Conservation (phyloP, 129 eudicot genomes). For the Flaveria ramosissima region DNA sequence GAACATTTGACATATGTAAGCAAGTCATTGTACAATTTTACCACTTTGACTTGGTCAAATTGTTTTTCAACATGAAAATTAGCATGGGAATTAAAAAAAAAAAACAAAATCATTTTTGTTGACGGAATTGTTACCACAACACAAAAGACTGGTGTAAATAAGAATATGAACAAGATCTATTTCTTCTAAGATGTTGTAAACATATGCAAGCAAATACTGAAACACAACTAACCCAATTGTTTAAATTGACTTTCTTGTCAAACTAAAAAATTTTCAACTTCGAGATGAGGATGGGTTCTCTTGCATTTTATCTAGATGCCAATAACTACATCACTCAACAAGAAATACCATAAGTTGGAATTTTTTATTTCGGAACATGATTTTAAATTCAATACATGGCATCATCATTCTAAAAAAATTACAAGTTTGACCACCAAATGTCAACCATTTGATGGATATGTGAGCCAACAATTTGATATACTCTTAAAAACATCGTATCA, state of each 20-base stretch:
- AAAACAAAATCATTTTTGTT: neutral
- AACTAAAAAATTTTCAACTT: neutral
- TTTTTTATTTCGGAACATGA: neutral
- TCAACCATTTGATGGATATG: neutral
- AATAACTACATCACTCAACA: conserved; percentile 14
- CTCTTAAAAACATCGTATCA: neutral
- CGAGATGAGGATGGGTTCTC: conserved; percentile 1
- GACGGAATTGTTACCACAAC: neutral
- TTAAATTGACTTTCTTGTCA: neutral
- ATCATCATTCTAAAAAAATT: neutral
- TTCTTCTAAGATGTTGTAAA: too few species aligned
- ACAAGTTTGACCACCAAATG: too few species aligned
- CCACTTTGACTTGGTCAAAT: neutral
- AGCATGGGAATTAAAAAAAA: too few species aligned
- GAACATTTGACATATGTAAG: conserved; percentile 17
- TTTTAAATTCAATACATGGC: neutral
- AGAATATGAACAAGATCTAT: too few species aligned
- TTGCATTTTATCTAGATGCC: neutral
- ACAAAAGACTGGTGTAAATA: neutral
- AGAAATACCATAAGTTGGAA: neutral
- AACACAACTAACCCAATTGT: too few species aligned
- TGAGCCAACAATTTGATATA: conserved; percentile 20
- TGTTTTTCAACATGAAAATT: neutral
- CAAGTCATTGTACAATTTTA: neutral
- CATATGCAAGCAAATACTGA: too few species aligned